phyloP scores from a whole-genome alignment of 805 yeast genomes.

The Jamesozyma hellenica region DNA sequence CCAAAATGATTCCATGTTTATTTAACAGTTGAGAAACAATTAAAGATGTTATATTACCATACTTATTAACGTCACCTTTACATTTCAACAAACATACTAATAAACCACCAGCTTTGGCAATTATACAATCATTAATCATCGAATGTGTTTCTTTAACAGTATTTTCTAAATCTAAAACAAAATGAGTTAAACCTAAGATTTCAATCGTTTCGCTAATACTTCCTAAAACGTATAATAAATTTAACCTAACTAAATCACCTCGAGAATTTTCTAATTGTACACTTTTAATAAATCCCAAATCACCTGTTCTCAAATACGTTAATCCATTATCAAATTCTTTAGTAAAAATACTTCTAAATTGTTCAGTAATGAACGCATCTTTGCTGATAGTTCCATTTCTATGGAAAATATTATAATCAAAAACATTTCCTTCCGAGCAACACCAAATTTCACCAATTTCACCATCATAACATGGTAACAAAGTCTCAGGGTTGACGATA shows the following conservation, averaged over 20 bases:
- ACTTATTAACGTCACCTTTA: constrained; percentile 34
- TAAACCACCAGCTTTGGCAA: constrained; percentile 75
- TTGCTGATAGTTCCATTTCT: constrained; percentile 32
- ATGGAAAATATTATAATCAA: constrained; percentile 44
- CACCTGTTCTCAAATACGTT: constrained; percentile 80
- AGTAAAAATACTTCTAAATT: constrained; percentile 53
- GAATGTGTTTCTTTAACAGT: constrained; percentile 47
- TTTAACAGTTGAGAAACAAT: constrained; percentile 69
- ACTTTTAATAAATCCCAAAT: constrained; percentile 82
- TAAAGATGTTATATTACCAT: constrained; percentile 71
- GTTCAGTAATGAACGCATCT: constrained; percentile 43
- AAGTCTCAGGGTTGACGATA: constrained; percentile 90
- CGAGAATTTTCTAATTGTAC: constrained; percentile 38
- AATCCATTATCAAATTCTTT: constrained; percentile 52
- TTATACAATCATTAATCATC: constrained; percentile 42
- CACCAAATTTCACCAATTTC: constrained; percentile 98
- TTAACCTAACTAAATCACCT: constrained; percentile 41
- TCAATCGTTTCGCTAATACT: constrained; percentile 81
- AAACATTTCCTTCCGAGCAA: constrained; percentile 72
- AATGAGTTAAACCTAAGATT: constrained; percentile 81
- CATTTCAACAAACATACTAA: constrained; percentile 67
- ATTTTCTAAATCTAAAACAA: constrained; percentile 73
- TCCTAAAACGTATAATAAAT: constrained; percentile 78
- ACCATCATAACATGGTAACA: constrained; percentile 67
- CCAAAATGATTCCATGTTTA: constrained; percentile 72